Conservation (phyloP, 2,329 filamentous ascomycete species). For the Helotiales sp. region DNA sequence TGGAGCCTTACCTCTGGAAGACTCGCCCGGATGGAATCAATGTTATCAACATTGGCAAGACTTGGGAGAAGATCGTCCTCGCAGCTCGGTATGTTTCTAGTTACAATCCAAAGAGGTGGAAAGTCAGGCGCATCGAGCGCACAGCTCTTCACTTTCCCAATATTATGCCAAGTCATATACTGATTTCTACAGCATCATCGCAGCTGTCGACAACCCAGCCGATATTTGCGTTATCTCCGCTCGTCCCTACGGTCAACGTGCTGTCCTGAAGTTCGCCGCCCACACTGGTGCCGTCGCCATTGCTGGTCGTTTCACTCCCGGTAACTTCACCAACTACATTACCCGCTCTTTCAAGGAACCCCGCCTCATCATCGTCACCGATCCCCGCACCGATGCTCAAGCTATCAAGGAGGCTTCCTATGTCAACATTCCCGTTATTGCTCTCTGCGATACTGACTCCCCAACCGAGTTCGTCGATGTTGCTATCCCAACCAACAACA, state of each 20-base stretch:
- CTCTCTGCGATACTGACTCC: conserved; percentile 98
- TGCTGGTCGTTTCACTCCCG: conserved; percentile 98
- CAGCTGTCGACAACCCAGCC: conserved; percentile 98
- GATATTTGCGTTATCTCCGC: conserved; percentile 99
- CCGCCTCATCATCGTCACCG: conserved; percentile 98
- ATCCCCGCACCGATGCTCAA: conserved; percentile 99
- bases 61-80: conserved; percentile 99
- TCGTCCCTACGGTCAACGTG: conserved; percentile 98
- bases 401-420: conserved; percentile 99
- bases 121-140: too few relatives aligned
- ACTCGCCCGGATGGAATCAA: conserved; percentile 98
- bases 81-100: too few relatives aligned
- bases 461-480: conserved; percentile 99
- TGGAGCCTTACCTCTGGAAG: conserved; percentile 98
- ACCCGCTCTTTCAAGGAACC: conserved; percentile 99
- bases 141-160: too few relatives aligned
- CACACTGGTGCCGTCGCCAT: conserved; percentile 98
- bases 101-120: too few relatives aligned
- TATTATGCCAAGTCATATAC: too few relatives aligned
- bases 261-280: conserved; percentile 98
- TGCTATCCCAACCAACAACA: conserved; percentile 99
- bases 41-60: conserved; percentile 99
- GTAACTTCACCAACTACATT: conserved; percentile 99
- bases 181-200: too few relatives aligned
- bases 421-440: conserved; percentile 99